Percentiles rank a stretch among this genome's conserved stretches.
Evolutionary conservation across 2,329 filamentous ascomycete species (phyloP).

Genomic region (Paramyrothecium roridum): DNA sequence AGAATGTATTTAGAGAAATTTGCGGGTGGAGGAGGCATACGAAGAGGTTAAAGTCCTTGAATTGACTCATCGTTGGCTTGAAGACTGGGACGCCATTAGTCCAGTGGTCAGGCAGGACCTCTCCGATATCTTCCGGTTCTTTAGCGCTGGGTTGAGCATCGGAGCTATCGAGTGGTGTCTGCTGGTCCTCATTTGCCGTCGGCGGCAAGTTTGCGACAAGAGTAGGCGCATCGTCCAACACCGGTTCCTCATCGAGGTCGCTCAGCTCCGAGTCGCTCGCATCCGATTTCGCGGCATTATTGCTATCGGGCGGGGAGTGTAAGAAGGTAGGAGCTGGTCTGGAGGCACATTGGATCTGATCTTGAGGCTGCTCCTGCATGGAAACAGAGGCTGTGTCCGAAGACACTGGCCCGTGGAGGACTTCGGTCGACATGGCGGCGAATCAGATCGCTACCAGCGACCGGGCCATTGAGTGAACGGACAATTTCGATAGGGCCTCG

Average conservation of each 20-base stretch:
- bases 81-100: constrained; percentile 92
- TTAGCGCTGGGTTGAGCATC: constrained; percentile 21
- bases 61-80: constrained; percentile 92
- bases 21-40: constrained; percentile 47
- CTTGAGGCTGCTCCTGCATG: constrained; percentile 20
- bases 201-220: constrained; percentile 13
- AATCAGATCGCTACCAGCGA: constrained; percentile 33
- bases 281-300: constrained; percentile 57
- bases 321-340: constrained; percentile 41
- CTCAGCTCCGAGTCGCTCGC: constrained; percentile 64
- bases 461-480: constrained; percentile 25
- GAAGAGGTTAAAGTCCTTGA: constrained; percentile 88
- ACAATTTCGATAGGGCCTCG: too few species aligned
- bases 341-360: constrained; percentile 32
- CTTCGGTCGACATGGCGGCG: constrained; percentile 53
- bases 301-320: constrained; percentile 63
- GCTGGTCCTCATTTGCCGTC: constrained; percentile 14
- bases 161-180: not conserved
- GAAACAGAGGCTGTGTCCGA: constrained; percentile 14
- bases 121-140: constrained; percentile 64
- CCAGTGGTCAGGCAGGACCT: constrained; percentile 82
- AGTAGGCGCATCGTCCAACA: constrained; percentile 29
- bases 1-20: constrained; percentile 12
- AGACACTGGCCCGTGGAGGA: constrained; percentile 45
- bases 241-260: constrained; percentile 57